A percentile compares a stretch with the other conserved stretches of the same genome.
Evolutionary conservation across 78 protist species (phyloP).

Genomic region (Acrasis kona): DNA sequence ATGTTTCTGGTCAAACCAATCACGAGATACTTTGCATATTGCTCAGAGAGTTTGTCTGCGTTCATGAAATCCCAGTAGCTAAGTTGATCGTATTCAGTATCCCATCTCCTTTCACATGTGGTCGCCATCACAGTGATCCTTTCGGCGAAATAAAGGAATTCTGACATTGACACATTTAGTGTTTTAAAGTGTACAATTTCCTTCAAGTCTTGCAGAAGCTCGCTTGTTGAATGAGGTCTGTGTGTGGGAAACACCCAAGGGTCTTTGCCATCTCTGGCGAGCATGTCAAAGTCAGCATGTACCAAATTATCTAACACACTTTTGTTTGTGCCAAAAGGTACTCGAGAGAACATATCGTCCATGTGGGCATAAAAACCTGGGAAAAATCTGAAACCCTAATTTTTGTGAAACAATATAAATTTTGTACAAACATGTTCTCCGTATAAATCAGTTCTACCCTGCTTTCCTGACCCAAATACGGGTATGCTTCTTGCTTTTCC

Average conservation of each 20-base stretch:
- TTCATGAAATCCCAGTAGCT: background rate
- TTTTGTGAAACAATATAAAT: no score
- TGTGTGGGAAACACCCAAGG: background rate
- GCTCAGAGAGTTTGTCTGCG: background rate
- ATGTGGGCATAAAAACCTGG: background rate
- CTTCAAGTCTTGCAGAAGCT: no score
- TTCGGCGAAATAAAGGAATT: background rate
- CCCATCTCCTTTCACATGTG: background rate
- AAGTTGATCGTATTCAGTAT: background rate
- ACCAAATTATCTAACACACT: background rate
- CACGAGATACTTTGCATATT: background rate
- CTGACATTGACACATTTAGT: background rate
- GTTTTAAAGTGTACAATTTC: no score
- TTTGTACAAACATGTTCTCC: no score
- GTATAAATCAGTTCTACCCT: background rate
- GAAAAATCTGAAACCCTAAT: background rate
- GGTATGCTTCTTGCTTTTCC: background rate
- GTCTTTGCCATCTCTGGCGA: background rate
- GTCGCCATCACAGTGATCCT: background rate
- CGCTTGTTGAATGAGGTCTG: no score
- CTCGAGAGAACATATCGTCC: background rate
- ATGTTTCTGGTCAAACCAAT: background rate
- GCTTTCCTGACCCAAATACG: background rate
- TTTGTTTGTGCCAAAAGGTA: background rate
- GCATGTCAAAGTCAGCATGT: background rate